phyloP scores from a whole-genome alignment of 2,329 filamentous ascomycete genomes.

The Nemania abortiva region DNA sequence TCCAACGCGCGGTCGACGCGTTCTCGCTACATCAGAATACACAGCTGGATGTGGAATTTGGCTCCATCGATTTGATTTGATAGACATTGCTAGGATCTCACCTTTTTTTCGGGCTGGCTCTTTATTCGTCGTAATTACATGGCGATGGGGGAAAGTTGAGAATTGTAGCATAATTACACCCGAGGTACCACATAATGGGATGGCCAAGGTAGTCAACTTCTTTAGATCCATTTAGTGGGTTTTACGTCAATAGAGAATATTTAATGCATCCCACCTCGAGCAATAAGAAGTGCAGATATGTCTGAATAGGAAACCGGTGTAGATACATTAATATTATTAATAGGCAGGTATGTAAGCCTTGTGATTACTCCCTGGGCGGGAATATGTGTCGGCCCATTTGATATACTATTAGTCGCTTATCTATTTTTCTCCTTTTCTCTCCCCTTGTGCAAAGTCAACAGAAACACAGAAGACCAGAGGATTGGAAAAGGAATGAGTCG shows the following conservation, averaged over 20 bases:
- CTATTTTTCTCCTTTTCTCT: not conserved
- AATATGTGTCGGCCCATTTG: no score
- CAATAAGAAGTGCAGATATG: not conserved
- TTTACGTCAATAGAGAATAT: not conserved
- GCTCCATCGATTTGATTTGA: constrained; percentile 33
- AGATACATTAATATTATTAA: no score
- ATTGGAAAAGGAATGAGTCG: not conserved
- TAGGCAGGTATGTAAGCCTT: no score
- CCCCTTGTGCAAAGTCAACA: not conserved
- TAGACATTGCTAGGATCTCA: constrained; percentile 35
- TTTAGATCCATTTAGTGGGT: not conserved
- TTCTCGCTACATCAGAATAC: constrained; percentile 17
- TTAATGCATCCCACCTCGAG: not conserved
- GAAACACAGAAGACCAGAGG: not conserved
- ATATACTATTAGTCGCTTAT: not conserved
- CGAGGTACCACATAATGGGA: constrained; percentile 8
- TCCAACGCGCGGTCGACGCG: constrained; percentile 12
- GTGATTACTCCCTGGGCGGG: not conserved
- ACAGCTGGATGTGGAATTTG: constrained; percentile 36
- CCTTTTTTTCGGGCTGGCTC: constrained; percentile 17
- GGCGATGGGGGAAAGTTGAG: constrained; percentile 9
- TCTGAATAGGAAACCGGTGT: not conserved
- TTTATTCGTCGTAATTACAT: constrained; percentile 18
- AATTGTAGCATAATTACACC: constrained; percentile 28
- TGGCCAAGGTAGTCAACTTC: constrained; percentile 10